Conservation (phyloP, 2,329 filamentous ascomycete genomes). For the Salinomyces thailandicus region DNA sequence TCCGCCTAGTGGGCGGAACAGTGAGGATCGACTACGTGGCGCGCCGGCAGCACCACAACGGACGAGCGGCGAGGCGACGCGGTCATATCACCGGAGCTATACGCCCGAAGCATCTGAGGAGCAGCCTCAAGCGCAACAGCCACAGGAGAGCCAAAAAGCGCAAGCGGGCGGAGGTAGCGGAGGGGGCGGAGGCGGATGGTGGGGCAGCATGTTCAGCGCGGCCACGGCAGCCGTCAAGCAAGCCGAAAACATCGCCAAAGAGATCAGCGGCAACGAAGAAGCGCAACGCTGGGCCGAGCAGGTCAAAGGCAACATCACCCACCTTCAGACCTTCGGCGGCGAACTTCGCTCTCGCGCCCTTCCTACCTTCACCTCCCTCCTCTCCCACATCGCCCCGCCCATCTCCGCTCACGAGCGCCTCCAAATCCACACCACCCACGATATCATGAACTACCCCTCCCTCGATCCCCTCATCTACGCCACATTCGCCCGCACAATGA, state of each 20-base stretch:
- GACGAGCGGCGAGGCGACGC: conserved; percentile 68
- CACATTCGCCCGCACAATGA: conserved; percentile 91
- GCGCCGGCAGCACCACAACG: conserved; percentile 35
- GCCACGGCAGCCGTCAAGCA: conserved; percentile 75
- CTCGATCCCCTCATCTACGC: conserved; percentile 85
- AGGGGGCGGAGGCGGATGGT: conserved; percentile 64
- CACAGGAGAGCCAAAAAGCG: conserved; percentile 40
- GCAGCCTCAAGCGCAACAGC: conserved; percentile 5
- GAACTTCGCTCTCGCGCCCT: conserved; percentile 78
- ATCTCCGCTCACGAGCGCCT: conserved; percentile 95
- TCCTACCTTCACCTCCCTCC: conserved; percentile 87
- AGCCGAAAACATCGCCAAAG: conserved; percentile 83
- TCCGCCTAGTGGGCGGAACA: conserved; percentile 43
- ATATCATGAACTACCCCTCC: conserved; percentile 86
- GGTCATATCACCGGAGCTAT: conserved; percentile 60
- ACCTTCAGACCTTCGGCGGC: conserved; percentile 65
- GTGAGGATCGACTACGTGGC: conserved; percentile 50
- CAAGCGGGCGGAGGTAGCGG: conserved; percentile 29
- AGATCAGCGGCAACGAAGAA: conserved; percentile 93
- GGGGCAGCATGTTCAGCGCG: conserved; percentile 78
- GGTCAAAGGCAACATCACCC: conserved; percentile 77
- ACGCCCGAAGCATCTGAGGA: conserved; percentile 52
- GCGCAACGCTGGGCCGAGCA: conserved; percentile 94
- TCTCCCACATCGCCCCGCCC: conserved; percentile 89
- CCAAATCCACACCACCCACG: conserved; percentile 94